These are phyloP conservation scores for Xylaria grammica DNA, from an alignment of 495 filamentous ascomycete species.

Conservation along the genomic window DNA sequence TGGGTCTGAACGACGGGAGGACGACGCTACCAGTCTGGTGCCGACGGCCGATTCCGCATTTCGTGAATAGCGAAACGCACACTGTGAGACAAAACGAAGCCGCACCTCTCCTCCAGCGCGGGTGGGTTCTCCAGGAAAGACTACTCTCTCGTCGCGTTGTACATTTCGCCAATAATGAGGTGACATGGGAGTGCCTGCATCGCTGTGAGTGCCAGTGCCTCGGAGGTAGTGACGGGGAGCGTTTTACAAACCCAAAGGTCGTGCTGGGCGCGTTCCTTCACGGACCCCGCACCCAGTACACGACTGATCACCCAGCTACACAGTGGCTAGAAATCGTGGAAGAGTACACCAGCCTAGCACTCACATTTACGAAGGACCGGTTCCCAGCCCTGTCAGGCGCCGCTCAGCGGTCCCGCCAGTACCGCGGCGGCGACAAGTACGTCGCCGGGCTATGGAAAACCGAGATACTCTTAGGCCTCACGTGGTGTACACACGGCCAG, in stretches of 20 bases:
- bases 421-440: neutral
- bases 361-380: conserved; percentile 9
- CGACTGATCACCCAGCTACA: neutral
- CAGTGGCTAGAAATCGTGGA: conserved; percentile 9
- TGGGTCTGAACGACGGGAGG: neutral
- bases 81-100: neutral
- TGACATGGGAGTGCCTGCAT: conserved; percentile 36
- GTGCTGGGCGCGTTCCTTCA: conserved; percentile 2
- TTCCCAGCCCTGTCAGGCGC: conserved; percentile 19
- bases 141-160: conserved; percentile 30
- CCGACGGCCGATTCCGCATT: conserved; percentile 2
- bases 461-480: neutral
- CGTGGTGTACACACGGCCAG: neutral
- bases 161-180: conserved; percentile 25
- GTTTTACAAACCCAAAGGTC: neutral
- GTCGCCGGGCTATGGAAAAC: conserved; percentile 9
- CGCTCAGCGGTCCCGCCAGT: conserved; percentile 9
- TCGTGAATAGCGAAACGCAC: conserved; percentile 1
- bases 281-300: neutral
- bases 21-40: neutral
- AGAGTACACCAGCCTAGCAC: conserved; percentile 6
- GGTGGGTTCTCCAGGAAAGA: conserved; percentile 38
- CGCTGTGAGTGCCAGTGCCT: neutral
- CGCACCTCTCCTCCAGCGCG: conserved; percentile 26
- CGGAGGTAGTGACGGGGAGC: neutral